Conservation (phyloP, 108 stramenopile genomes). For the Mayamaea pseudoterrestris region DNA sequence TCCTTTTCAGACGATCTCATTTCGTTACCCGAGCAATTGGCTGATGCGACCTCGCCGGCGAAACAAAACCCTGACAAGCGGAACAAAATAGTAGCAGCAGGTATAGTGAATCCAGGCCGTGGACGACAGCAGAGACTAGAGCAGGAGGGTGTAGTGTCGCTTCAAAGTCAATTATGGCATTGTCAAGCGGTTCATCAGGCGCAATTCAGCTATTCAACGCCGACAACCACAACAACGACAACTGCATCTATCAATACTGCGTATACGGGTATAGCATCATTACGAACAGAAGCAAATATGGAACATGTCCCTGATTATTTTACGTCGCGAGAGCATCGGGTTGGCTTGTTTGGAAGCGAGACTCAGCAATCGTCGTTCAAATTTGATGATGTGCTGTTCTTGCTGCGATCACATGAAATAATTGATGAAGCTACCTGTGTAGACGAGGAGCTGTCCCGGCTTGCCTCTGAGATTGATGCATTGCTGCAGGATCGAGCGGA, state of each 20-base stretch:
- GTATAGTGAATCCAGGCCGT: too few relatives aligned
- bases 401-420: constrained; percentile 4
- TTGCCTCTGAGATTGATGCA: constrained; percentile 29
- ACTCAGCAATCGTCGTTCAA: not conserved
- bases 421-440: constrained; percentile 24
- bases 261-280: not conserved
- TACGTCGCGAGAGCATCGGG: constrained; percentile 3
- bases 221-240: not conserved
- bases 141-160: not conserved
- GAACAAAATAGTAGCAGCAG: too few relatives aligned
- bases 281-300: not conserved
- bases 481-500: constrained; percentile 24
- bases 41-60: not conserved
- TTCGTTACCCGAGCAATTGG: not conserved
- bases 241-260: constrained; percentile 6
- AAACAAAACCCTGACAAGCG: not conserved
- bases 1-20: not conserved
- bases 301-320: not conserved
- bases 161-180: not conserved
- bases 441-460: constrained; percentile 19
- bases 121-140: too few relatives aligned
- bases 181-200: too few relatives aligned
- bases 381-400: constrained; percentile 2
- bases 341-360: not conserved
- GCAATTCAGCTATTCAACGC: not conserved